Base-by-base conservation (phyloP, 2,329 filamentous ascomycete genomes). In the Rhynchosporium secalis region DNA sequence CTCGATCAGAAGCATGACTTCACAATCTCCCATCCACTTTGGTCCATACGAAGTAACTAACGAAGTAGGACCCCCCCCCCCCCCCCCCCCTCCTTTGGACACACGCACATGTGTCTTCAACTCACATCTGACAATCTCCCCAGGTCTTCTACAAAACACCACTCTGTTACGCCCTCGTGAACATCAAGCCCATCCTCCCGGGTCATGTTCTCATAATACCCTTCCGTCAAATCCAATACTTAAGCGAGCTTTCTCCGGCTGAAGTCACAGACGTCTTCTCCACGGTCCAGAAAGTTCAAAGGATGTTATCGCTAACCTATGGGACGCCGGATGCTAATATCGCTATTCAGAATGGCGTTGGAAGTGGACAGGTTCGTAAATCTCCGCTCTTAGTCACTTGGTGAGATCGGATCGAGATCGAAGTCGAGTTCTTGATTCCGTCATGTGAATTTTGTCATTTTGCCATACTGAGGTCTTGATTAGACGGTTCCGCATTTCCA, bases 141-240 rank as follows among this genome's bases (percentile, higher is more conserved):
- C 69, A 97, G 90, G 91, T 97, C 79, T 98, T 98, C 80, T 85
- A 96, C 76, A 81, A 82, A 68, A 96, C 93, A 1, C 81, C 84
- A 0, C 82, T 89, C 71, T 91, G 88, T 69, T 97, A 92, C 78
- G 92, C 91, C 59, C 82, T 98, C 66, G 93, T 98, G 62, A 99
- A 99, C 78, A 86, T 98, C 74, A 97, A 96, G 78, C 95, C 95
- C 29, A 85, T 99, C 43, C 83, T 97, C 1, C 92, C 93, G 0
- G 95, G 95, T 62, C 95, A 99, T 78, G 88, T 98, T 65, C 89
- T 99, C 38, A 85, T 99, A 65, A 96, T 90, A 68, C 92, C 95
- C 0, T 83, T 85, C 26, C 81, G 81, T 40, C 77, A 80, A 33
- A 88, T 92, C 68, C 84, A 82, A 54, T 90, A 91, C 56, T 83